phyloP scores from a whole-genome alignment of 2,329 filamentous ascomycete species.

The Drechmeria coniospora region DNA sequence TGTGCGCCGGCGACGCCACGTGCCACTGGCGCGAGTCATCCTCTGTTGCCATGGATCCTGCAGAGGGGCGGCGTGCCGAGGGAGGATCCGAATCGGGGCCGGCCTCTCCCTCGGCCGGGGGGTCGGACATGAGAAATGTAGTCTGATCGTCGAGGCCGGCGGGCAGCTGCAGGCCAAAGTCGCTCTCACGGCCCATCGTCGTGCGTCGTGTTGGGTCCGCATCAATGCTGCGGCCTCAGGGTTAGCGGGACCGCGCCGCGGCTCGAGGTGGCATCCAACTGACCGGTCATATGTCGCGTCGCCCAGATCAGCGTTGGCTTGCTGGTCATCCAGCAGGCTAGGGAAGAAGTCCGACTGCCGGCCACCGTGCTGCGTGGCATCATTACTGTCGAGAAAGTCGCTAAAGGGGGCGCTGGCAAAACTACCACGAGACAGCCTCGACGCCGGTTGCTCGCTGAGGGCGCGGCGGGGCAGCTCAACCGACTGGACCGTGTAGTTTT shows the following conservation, averaged over 20 bases:
- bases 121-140: slow-evolving; percentile 31
- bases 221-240: slow-evolving; percentile 13
- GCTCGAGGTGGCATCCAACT: slow-evolving; percentile 3
- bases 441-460: slow-evolving; percentile 26
- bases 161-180: slow-evolving; percentile 35
- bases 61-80: too few relatives aligned
- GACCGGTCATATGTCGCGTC: slow-evolving; percentile 31
- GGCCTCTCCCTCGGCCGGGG: slow-evolving; percentile 6
- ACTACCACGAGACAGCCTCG: slow-evolving; percentile 35
- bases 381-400: slow-evolving; percentile 27
- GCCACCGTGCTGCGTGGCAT: slow-evolving; percentile 25
- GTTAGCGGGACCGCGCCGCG: slow-evolving; percentile 4
- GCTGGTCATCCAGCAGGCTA: slow-evolving; percentile 26
- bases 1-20: slow-evolving; percentile 1
- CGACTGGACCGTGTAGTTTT: slow-evolving; percentile 42
- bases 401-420: slow-evolving; percentile 38
- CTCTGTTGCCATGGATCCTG: slow-evolving; percentile 5
- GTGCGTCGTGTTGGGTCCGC: slow-evolving; percentile 24
- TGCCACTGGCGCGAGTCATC: slow-evolving; percentile 3
- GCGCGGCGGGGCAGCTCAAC: slow-evolving; percentile 44
- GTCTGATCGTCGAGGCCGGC: slow-evolving; percentile 31
- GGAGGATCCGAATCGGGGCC: slow-evolving; percentile 7
- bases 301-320: slow-evolving; percentile 20
- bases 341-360: slow-evolving; percentile 39
- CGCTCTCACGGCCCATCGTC: slow-evolving; percentile 29